Conservation (phyloP, 148 eudicot genomes). For the Nyssa sinensis region DNA sequence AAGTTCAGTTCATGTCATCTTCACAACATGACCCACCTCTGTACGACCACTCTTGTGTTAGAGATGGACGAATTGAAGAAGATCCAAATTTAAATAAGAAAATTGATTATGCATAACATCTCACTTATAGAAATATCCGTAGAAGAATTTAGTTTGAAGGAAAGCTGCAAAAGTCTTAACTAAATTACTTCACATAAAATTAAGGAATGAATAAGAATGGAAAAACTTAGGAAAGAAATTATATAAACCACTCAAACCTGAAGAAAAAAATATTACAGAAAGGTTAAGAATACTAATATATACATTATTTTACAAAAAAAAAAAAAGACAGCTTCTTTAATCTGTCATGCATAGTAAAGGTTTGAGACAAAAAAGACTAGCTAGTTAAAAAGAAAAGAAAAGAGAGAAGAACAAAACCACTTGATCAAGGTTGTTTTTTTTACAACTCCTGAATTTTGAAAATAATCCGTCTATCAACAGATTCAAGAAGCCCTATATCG, state of each 20-base stretch:
- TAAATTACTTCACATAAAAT: no score
- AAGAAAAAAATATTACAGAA: neutral
- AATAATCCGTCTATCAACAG: constrained; percentile 54
- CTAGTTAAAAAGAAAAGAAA: neutral
- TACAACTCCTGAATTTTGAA: constrained; percentile 48
- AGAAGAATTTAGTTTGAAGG: neutral
- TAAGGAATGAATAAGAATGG: no score
- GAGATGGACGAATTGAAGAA: no score
- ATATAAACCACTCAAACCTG: neutral
- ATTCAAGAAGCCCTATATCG: constrained; percentile 59
- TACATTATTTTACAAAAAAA: neutral
- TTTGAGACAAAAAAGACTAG: neutral
- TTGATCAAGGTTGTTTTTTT: neutral
- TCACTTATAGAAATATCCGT: no score
- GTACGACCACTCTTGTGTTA: no score
- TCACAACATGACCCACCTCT: no score
- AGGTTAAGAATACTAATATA: neutral
- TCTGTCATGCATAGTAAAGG: neutral
- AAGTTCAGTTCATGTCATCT: no score
- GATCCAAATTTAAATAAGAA: no score
- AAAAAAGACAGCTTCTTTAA: neutral
- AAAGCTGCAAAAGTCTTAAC: no score
- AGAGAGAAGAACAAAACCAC: neutral
- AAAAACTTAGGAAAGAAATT: neutral
- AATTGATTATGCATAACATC: no score